A percentile compares a stretch with the other conserved stretches of the same genome.
Evolutionary conservation across 2,329 filamentous ascomycete species (phyloP).

Genomic region (Microcyclosporella mali): DNA sequence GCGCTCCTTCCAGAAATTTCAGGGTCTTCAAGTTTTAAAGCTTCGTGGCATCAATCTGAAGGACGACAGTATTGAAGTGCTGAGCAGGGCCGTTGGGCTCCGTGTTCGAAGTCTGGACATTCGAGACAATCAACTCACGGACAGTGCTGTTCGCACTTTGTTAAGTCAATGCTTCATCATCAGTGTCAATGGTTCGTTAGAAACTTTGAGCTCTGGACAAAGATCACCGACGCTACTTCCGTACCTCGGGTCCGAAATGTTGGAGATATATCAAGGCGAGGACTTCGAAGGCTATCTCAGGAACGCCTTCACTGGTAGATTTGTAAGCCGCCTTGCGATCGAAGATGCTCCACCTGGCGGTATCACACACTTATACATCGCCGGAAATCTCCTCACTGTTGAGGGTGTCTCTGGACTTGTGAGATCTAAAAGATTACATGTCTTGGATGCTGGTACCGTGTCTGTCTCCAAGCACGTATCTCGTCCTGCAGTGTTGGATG

Average conservation of each 20-base stretch:
- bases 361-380: slow-evolving; percentile 55
- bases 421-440: slow-evolving; percentile 46
- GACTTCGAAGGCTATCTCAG: slow-evolving; percentile 49
- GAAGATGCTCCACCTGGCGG: slow-evolving; percentile 51
- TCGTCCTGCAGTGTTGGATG: slow-evolving; percentile 21
- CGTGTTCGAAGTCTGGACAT: slow-evolving; percentile 53
- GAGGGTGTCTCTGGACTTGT: slow-evolving; percentile 51
- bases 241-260: slow-evolving; percentile 35
- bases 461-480: slow-evolving; percentile 14
- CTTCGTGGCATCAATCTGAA: slow-evolving; percentile 48
- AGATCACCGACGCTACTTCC: slow-evolving; percentile 28
- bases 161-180: slow-evolving; percentile 45
- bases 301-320: slow-evolving; percentile 42
- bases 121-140: slow-evolving; percentile 52
- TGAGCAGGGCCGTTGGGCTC: slow-evolving; percentile 47
- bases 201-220: slow-evolving; percentile 4
- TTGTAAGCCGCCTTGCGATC: slow-evolving; percentile 49
- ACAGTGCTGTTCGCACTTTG: slow-evolving; percentile 47
- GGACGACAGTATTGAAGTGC: slow-evolving; percentile 48
- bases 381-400: slow-evolving; percentile 50
- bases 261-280: slow-evolving; percentile 39
- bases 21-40: slow-evolving; percentile 52
- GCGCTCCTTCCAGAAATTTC: slow-evolving; percentile 40
- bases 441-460: slow-evolving; percentile 51
- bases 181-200: not conserved